A percentile compares a stretch with the other conserved stretches of the same genome.
These are phyloP conservation scores for Eurotiales sp. DNA, from an alignment of 2,329 filamentous ascomycete species.

Conservation along the genomic window DNA sequence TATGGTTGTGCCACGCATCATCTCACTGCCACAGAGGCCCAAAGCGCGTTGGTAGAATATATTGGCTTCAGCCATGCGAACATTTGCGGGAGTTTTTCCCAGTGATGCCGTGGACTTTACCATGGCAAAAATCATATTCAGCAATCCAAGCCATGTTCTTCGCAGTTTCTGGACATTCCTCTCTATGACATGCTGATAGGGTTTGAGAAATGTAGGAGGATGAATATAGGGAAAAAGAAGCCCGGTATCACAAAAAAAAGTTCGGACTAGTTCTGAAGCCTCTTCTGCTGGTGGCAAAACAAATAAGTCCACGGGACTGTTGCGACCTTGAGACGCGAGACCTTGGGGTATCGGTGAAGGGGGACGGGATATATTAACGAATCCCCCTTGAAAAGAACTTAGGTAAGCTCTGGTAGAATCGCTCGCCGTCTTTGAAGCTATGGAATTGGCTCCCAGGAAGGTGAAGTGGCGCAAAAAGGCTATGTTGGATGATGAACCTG, in stretches of 20 bases:
- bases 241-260: constrained; percentile 25
- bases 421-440: constrained; percentile 14
- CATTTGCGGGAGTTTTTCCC: constrained; percentile 11
- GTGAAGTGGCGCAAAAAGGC: constrained; percentile 24
- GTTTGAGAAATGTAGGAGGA: constrained; percentile 22
- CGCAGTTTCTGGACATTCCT: constrained; percentile 20
- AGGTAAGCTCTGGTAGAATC: constrained; percentile 2
- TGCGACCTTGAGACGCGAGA: not conserved
- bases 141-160: constrained; percentile 28
- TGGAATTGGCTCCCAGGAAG: constrained; percentile 16
- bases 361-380: constrained; percentile 20
- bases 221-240: constrained; percentile 30
- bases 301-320: constrained; percentile 15
- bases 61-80: constrained; percentile 17
- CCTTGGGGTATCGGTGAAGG: constrained; percentile 12
- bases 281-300: constrained; percentile 16
- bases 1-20: constrained; percentile 20
- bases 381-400: constrained; percentile 16
- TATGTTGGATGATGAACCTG: constrained; percentile 25
- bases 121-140: constrained; percentile 31
- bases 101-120: constrained; percentile 18
- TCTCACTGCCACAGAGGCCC: constrained; percentile 21
- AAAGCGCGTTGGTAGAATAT: constrained; percentile 22
- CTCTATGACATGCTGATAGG: constrained; percentile 22
- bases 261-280: constrained; percentile 18